Evolutionary conservation across 225 moss, liverwort and hornwort species (phyloP), one percentile per base, ranked within the genome.

Genomic region (Ulota crispa): DNA sequence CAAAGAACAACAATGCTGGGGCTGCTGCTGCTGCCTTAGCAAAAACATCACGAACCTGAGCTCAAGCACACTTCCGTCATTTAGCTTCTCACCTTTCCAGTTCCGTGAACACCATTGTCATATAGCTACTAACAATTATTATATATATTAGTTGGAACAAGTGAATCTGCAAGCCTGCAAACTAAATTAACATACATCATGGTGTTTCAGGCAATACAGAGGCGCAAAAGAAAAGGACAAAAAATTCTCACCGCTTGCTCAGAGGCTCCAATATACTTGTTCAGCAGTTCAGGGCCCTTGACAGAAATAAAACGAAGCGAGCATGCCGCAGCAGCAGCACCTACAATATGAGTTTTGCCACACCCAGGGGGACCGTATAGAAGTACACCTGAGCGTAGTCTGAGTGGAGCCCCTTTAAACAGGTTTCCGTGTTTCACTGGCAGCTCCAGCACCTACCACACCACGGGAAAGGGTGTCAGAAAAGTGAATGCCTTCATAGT

Each of bases 191-290:
- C 50, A 26, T 19, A 34, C 55, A 45, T 26, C 42, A 41, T 34
- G 52, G 10, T 72, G 43, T 81, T 31, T 59, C 20, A 78, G 41
- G 23, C 32, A 43, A 73, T n/a, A 61, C 31, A 54, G 41, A 75
- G 42, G 63, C 77, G 70, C 47, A 7, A 41, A 67, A 70, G 64
- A 26, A 63, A 34, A 56, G 39, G 62, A 56, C 6, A 60, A 68
- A 83, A 23, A 52, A 68, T 34, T 18, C 95, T 92, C 76, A 98
- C 99, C 84, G 92, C 99, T 93, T 99, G 99, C 86, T 99, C 99
- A 79, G 96, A 99, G 55, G 99, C 99, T 87, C 96, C 99, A 66
- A 99, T 99, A 67, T 99, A 99, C 88, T 99, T 99, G 73, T 99
- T 99, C 82, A 99, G 85, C 41, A 99, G 86, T 86, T 99, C 99